Evolutionary conservation across 495 filamentous ascomycete species (phyloP).

Genomic region (Bombardia bombarda): DNA sequence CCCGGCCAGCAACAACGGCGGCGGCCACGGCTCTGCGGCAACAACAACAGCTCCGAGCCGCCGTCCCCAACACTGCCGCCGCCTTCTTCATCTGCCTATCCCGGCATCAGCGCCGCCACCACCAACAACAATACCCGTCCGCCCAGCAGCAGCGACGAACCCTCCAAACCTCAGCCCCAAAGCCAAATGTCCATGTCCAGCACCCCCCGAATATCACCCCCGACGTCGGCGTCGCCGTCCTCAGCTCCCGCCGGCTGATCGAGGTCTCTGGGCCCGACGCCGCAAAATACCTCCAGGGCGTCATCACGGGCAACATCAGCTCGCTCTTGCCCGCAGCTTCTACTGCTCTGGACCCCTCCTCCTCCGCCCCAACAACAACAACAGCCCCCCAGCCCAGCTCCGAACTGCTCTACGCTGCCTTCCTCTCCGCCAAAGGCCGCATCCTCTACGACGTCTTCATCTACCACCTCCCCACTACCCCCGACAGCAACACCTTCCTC

Average conservation of each 20-base stretch:
- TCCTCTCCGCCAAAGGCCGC: constrained; percentile 77
- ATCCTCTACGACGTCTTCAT: constrained; percentile 86
- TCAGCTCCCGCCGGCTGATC: constrained; percentile 69
- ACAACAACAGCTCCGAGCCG: too few relatives aligned
- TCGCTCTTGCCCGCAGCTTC: too few relatives aligned
- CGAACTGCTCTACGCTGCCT: constrained; percentile 63
- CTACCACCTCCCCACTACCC: constrained; percentile 45
- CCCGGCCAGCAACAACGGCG: not conserved
- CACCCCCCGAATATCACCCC: constrained; percentile 16
- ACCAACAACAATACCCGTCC: not conserved
- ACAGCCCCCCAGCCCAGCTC: constrained; percentile 12
- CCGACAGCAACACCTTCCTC: constrained; percentile 46
- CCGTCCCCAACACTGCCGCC: too few relatives aligned
- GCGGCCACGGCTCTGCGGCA: not conserved
- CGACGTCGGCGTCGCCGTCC: constrained; percentile 37
- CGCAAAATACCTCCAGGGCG: constrained; percentile 76
- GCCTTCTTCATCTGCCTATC: not conserved
- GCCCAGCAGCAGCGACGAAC: too few relatives aligned
- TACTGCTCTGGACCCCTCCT: constrained; percentile 10
- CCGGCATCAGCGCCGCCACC: not conserved
- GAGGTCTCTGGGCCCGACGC: constrained; percentile 71
- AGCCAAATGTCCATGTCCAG: not conserved
- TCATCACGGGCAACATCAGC: constrained; percentile 72
- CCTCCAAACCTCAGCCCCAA: too few relatives aligned
- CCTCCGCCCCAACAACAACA: constrained; percentile 7